Evolutionary conservation across 208 protist genomes (phyloP), one percentile per base, ranked within the genome.

Genomic region (Acanthamoeba culbertsoni): DNA sequence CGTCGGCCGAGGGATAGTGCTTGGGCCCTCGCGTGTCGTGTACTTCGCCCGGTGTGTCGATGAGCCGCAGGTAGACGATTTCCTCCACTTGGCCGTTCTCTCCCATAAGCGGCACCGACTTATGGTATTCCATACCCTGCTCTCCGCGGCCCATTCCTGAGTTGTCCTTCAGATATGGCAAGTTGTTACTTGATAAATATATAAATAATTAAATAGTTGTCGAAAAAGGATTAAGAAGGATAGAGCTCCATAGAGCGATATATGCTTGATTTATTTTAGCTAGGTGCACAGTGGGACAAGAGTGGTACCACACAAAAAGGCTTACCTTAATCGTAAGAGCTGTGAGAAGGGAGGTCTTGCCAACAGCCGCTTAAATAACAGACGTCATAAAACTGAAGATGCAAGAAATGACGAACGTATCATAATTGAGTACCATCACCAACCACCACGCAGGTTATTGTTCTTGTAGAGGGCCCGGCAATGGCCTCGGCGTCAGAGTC

Each of bases 291-390:
- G n/a, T n/a, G n/a, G n/a, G n/a, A n/a, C n/a, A n/a, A n/a, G n/a
- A n/a, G n/a, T n/a, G n/a, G 59, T 5, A 31, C 4, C 5, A 35
- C 1, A 65, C 5, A 40, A 28, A 3, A 6, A 12, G 20, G 2
- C 4, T 23, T 43, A 65, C 86, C 53, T 91, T 75, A 28, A 91
- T 51, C 23, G 86, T 91, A 42, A 91, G 51, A 40, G 86, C 86
- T 37, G 86, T 91, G 10, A 91, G 43, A 3, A 91, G 86, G 45
- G 86, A 91, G 35, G 86, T 91, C 86, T 91, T 91, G 51, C 86
- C 86, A 16, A 91, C 86, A 5, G 86, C 86, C 1, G 86, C 86
- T 91, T 63, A 6, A 33, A 10, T 14, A 35, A 6, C 16, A 65
- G 7, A 6, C 51, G 28, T 45, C 10, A 68, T 68, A 7, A 86